phyloP scores from a whole-genome alignment of 2,329 filamentous ascomycete species.

The Ascochyta lentis region DNA sequence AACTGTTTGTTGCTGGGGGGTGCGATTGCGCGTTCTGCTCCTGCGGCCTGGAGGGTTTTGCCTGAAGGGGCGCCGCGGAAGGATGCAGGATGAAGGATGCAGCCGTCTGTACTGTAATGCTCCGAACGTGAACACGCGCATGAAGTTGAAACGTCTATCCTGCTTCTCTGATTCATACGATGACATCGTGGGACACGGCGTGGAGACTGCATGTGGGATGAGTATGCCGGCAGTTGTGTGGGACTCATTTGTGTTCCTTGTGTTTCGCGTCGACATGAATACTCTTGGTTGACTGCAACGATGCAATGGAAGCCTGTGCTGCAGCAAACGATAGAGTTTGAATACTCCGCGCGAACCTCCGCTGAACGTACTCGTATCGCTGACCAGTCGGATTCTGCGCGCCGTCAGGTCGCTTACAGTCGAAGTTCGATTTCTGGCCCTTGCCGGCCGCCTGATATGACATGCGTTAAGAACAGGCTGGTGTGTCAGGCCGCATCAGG shows the following conservation, averaged over 20 bases:
- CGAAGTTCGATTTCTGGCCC: neutral
- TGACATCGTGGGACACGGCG: slow-evolving; percentile 1
- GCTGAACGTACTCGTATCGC: neutral
- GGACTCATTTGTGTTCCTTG: neutral
- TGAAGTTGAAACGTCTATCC: slow-evolving; percentile 10
- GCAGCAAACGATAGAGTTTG: too few species aligned
- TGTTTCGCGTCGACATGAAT: neutral
- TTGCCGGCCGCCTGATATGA: slow-evolving; percentile 1
- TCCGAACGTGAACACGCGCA: neutral
- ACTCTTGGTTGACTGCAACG: neutral
- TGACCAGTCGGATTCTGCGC: neutral
- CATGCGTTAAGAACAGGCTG: slow-evolving; percentile 6
- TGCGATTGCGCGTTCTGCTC: neutral
- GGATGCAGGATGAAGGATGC: neutral
- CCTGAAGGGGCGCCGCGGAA: neutral
- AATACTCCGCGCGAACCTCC: too few species aligned
- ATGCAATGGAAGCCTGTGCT: neutral
- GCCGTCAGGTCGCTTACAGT: neutral
- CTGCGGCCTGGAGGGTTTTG: neutral
- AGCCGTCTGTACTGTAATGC: too few species aligned
- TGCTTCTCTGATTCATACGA: neutral
- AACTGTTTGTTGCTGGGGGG: neutral
- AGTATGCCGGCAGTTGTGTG: slow-evolving; percentile 1
- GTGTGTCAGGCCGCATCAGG: slow-evolving; percentile 14
- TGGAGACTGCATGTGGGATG: neutral